Percentiles rank a stretch among this genome's conserved stretches.
These are phyloP conservation scores for Angomonas deanei DNA, from an alignment of 208 protist genomes.

Conservation along the genomic window DNA sequence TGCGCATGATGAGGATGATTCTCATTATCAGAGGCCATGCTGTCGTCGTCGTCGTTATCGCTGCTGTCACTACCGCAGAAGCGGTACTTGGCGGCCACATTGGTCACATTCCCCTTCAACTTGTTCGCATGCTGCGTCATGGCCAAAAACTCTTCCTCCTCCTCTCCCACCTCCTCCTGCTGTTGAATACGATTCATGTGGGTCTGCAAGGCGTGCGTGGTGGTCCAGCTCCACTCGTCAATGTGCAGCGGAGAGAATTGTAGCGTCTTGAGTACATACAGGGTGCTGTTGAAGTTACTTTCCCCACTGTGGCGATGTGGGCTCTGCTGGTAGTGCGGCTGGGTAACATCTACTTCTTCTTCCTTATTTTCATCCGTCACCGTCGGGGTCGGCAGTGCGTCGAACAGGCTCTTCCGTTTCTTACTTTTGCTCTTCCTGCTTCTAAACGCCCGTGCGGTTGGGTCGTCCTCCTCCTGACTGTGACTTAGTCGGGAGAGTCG, in stretches of 20 bases:
- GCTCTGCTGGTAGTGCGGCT: too few species aligned
- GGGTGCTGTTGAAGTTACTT: neutral
- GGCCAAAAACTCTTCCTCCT: neutral
- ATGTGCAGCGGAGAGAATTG: neutral
- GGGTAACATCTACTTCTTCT: too few species aligned
- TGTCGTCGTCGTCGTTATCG: neutral
- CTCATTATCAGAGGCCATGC: neutral
- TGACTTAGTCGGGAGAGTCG: too few species aligned
- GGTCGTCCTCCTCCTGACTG: too few species aligned
- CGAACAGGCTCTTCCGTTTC: too few species aligned
- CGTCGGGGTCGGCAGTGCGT: neutral
- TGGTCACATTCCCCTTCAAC: too few species aligned
- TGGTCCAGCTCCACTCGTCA: conserved; percentile 5
- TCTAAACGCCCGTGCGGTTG: too few species aligned
- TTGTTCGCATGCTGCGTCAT: neutral
- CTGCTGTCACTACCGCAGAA: neutral
- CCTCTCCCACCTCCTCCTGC: neutral
- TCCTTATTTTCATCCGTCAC: neutral
- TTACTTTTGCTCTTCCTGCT: too few species aligned
- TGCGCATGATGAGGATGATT: too few species aligned
- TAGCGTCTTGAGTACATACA: neutral
- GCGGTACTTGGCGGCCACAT: neutral
- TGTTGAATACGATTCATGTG: neutral
- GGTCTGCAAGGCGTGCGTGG: neutral
- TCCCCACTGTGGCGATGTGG: neutral